Conservation (phyloP, 2,329 filamentous ascomycete genomes). For the Exophiala sideris region DNA sequence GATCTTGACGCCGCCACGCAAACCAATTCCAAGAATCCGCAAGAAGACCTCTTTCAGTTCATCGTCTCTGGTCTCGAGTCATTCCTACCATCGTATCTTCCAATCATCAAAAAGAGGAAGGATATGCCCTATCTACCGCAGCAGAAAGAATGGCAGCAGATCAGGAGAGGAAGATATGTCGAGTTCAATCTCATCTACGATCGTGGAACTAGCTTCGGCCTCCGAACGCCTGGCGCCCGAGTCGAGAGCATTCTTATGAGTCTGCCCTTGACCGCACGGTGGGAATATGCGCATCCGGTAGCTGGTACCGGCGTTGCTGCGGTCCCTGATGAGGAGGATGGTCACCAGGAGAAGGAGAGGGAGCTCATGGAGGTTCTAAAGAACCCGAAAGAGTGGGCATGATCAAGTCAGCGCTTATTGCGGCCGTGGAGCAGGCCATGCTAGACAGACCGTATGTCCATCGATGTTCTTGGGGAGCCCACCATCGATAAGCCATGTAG, state of each 20-base stretch:
- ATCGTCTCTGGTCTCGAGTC: slow-evolving; percentile 78
- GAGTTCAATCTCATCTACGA: slow-evolving; percentile 99
- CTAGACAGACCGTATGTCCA: no score
- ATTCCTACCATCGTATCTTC: slow-evolving; percentile 86
- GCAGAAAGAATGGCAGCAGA: slow-evolving; percentile 95
- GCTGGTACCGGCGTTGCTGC: slow-evolving; percentile 41
- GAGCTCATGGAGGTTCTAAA: slow-evolving; percentile 70
- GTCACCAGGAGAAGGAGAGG: slow-evolving; percentile 57
- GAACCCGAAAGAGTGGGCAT: slow-evolving; percentile 62
- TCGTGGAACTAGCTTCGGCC: slow-evolving; percentile 86
- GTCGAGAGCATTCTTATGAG: slow-evolving; percentile 98
- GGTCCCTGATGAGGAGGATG: slow-evolving; percentile 43
- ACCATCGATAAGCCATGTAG: not conserved
- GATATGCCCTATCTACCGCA: slow-evolving; percentile 83
- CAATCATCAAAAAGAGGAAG: slow-evolving; percentile 83
- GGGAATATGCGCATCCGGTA: slow-evolving; percentile 84
- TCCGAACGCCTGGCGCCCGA: slow-evolving; percentile 86
- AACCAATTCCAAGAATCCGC: slow-evolving; percentile 65
- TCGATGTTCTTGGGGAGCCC: not conserved
- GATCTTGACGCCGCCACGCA: slow-evolving; percentile 68
- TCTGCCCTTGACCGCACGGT: slow-evolving; percentile 84
- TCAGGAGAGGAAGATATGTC: slow-evolving; percentile 90
- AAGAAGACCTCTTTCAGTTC: slow-evolving; percentile 87
- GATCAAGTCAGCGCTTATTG: slow-evolving; percentile 9
- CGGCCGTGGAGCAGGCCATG: no score